A percentile compares a stretch with the other conserved stretches of the same genome.
Conservation (phyloP, 306 rosid genomes). For the Quercus wislizeni region DNA sequence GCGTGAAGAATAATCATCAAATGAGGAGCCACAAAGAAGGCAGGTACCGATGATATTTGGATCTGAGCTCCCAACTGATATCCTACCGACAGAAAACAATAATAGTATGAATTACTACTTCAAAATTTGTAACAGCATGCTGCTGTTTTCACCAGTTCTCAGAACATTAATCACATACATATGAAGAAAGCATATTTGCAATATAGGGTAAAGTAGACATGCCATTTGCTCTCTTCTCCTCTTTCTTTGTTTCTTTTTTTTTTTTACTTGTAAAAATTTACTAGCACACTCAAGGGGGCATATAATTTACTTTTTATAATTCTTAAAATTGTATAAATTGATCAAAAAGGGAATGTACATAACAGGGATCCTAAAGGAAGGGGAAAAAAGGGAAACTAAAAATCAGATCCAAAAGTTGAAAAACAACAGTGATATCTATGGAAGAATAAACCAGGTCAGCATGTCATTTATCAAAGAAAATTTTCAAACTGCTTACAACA, state of each 20-base stretch:
- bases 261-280: not conserved
- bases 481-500: not conserved
- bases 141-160: slow-evolving; percentile 10
- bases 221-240: too few relatives aligned
- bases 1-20: slow-evolving; percentile 88
- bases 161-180: slow-evolving; percentile 3
- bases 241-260: not conserved
- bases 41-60: slow-evolving; percentile 58
- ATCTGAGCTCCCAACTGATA: slow-evolving; percentile 87
- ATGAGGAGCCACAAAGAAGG: slow-evolving; percentile 60
- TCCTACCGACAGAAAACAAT: slow-evolving; percentile 49
- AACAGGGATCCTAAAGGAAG: not conserved
- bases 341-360: not conserved
- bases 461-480: not conserved
- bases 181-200: slow-evolving; percentile 8
- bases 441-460: slow-evolving; percentile 1
- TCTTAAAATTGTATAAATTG: not conserved
- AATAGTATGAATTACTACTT: not conserved
- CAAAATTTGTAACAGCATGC: slow-evolving; percentile 17
- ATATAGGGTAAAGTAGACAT: not conserved
- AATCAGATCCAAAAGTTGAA: not conserved
- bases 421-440: not conserved
- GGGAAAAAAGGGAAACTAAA: not conserved
- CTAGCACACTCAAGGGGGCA: not conserved
- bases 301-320: not conserved